A percentile compares a stretch with the other conserved stretches of the same genome.
These are phyloP conservation scores for Anthostomella pinea DNA, from an alignment of 2,329 filamentous ascomycete species.

Conservation along the genomic window DNA sequence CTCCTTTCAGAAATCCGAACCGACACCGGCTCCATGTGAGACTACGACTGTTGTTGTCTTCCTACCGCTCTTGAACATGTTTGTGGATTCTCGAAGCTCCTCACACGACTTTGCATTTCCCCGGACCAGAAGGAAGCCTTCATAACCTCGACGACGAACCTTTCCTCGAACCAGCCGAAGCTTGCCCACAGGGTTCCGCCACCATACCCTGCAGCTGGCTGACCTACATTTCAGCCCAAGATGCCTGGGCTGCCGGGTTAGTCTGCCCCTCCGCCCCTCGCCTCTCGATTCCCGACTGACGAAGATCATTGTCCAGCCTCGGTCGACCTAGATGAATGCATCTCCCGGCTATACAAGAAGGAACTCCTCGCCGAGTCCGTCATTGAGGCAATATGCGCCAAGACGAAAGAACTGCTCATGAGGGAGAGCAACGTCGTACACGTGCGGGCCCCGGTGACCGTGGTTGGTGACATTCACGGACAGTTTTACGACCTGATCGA, in stretches of 20 bases:
- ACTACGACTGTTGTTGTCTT: constrained; percentile 18
- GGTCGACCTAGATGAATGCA: constrained; percentile 98
- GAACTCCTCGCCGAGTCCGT: constrained; percentile 96
- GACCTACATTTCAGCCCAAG: constrained; percentile 27
- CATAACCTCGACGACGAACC: constrained; percentile 11
- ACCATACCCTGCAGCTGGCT: constrained; percentile 5
- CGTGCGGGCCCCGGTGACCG: constrained; percentile 90
- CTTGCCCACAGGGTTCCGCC: constrained; percentile 8
- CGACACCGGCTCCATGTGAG: constrained; percentile 28
- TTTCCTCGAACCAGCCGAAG: constrained; percentile 16
- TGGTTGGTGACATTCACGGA: constrained; percentile 97
- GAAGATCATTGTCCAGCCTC: constrained; percentile 61
- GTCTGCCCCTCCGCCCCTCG: constrained; percentile 21
- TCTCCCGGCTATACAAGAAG: constrained; percentile 93
- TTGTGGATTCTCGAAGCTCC: constrained; percentile 30
- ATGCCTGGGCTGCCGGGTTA: constrained; percentile 59
- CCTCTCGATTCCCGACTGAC: constrained; percentile 8
- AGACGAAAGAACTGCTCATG: constrained; percentile 98
- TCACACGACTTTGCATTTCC: constrained; percentile 30
- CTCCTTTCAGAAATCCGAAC: constrained; percentile 2
- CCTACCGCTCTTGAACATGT: constrained; percentile 31
- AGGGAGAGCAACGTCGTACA: constrained; percentile 99
- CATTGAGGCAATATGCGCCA: constrained; percentile 98
- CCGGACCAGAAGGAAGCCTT: constrained; percentile 32
- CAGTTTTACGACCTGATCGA: constrained; percentile 99